These are phyloP conservation scores for Biscogniauxia marginata DNA, from an alignment of 2,329 filamentous ascomycete species.

Conservation along the genomic window DNA sequence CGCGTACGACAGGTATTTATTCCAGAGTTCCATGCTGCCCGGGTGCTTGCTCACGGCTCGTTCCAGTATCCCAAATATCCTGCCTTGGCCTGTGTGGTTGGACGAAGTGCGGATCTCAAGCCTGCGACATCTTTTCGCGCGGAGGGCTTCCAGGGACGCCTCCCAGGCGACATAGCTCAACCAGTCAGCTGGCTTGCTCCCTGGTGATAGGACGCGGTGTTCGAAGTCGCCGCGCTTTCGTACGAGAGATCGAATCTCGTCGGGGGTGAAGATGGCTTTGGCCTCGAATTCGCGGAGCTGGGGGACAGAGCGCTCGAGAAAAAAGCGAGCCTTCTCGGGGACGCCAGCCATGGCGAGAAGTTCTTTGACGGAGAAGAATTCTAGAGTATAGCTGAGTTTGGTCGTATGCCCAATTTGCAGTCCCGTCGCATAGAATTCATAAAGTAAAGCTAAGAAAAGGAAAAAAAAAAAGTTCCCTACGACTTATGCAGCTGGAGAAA, in stretches of 20 bases:
- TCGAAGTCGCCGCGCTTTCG: conserved; percentile 92
- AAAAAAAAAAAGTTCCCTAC: background rate
- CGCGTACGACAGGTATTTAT: conserved; percentile 83
- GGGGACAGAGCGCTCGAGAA: conserved; percentile 86
- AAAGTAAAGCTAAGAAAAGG: background rate
- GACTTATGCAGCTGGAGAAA: no score
- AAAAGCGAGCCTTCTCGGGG: conserved; percentile 92
- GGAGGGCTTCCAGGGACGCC: conserved; percentile 68
- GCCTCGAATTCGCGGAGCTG: conserved; percentile 90
- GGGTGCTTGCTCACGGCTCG: conserved; percentile 82
- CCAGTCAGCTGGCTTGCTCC: conserved; percentile 75
- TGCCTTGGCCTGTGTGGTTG: conserved; percentile 71
- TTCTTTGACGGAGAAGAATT: background rate
- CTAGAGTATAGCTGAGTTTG: background rate
- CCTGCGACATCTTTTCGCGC: conserved; percentile 78
- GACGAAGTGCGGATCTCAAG: conserved; percentile 70
- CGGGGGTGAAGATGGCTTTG: conserved; percentile 86
- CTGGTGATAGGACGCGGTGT: conserved; percentile 82
- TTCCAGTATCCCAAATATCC: conserved; percentile 87
- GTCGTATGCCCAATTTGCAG: background rate
- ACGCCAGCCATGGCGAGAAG: conserved; percentile 67
- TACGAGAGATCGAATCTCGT: conserved; percentile 86
- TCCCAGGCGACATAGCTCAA: conserved; percentile 78
- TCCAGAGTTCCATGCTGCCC: conserved; percentile 79
- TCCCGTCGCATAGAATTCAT: background rate